phyloP scores from a whole-genome alignment of 116 monocot genomes.

The Phalaenopsis hybrid region DNA sequence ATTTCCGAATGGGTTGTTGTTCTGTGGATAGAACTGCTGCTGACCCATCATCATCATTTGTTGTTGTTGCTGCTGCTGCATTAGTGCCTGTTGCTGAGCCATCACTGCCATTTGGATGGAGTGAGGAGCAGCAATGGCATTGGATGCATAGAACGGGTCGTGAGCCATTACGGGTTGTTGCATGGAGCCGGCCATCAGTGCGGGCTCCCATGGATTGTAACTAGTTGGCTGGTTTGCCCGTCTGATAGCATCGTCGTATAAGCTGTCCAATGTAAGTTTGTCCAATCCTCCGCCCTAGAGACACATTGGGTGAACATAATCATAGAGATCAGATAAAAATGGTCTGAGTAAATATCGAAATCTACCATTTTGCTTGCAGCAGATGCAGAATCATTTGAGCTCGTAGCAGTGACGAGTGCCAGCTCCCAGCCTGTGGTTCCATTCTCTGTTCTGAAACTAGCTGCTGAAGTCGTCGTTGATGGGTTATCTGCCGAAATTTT shows the following conservation, averaged over 20 bases:
- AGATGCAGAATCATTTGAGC: constrained; percentile 68
- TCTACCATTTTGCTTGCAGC: constrained; percentile 81
- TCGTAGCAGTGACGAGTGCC: constrained; percentile 82
- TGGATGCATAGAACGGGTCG: constrained; percentile 86
- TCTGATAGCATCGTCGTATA: constrained; percentile 79
- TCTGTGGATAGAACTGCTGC: constrained; percentile 30
- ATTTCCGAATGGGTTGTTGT: constrained; percentile 68
- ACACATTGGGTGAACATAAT: background rate
- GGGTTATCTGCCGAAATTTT: constrained; percentile 39
- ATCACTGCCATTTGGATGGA: constrained; percentile 78
- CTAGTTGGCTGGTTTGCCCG: constrained; percentile 56
- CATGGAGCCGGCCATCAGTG: constrained; percentile 23
- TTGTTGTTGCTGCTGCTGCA: constrained; percentile 61
- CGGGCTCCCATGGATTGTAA: constrained; percentile 90
- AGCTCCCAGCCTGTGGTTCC: constrained; percentile 85
- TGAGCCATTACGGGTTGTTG: constrained; percentile 20
- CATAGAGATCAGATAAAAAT: background rate
- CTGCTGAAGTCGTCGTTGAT: constrained; percentile 36
- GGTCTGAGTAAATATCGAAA: background rate
- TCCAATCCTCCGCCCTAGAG: constrained; percentile 84
- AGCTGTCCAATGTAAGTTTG: constrained; percentile 82
- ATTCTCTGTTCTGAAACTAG: constrained; percentile 23
- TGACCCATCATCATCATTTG: constrained; percentile 56
- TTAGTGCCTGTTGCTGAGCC: constrained; percentile 85
- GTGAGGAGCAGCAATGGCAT: constrained; percentile 44